Percentiles rank a stretch among this genome's conserved stretches.
Conservation (phyloP, 1,284 basidiomycete genomes). For the Ustilago tritici region DNA sequence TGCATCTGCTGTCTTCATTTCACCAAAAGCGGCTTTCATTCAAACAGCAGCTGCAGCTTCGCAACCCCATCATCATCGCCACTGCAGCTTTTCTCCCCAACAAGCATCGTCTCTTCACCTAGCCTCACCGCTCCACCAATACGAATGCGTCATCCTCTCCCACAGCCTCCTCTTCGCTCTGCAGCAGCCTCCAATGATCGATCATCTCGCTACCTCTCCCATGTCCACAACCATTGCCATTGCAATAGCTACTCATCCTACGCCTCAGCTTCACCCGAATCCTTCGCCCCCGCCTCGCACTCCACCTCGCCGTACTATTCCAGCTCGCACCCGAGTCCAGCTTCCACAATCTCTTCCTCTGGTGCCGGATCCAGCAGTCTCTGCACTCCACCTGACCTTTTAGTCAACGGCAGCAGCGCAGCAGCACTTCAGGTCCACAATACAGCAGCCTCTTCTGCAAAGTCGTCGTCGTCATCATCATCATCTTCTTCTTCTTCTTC, state of each 20-base stretch:
- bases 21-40: neutral
- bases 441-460: neutral
- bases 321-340: conserved; percentile 32
- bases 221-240: neutral
- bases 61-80: neutral
- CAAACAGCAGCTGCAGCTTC: neutral
- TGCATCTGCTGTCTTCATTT: neutral
- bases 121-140: conserved; percentile 26
- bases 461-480: too few species aligned
- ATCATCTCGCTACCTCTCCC: neutral
- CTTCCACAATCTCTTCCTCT: conserved; percentile 6
- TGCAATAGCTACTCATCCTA: neutral
- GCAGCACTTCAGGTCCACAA: neutral
- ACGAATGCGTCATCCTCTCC: conserved; percentile 22
- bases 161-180: neutral
- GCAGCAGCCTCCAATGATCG: neutral
- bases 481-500: too few species aligned
- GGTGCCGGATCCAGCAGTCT: conserved; percentile 28
- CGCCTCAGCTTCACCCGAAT: conserved; percentile 12
- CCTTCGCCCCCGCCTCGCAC: neutral
- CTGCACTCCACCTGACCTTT: conserved; percentile 57
- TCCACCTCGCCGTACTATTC: conserved; percentile 34
- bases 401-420: conserved; percentile 42
- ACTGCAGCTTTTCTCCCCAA: neutral
- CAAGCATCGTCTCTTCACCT: conserved; percentile 5